phyloP scores from a whole-genome alignment of 2,329 filamentous ascomycete genomes.

The Alternaria ethzedia region DNA sequence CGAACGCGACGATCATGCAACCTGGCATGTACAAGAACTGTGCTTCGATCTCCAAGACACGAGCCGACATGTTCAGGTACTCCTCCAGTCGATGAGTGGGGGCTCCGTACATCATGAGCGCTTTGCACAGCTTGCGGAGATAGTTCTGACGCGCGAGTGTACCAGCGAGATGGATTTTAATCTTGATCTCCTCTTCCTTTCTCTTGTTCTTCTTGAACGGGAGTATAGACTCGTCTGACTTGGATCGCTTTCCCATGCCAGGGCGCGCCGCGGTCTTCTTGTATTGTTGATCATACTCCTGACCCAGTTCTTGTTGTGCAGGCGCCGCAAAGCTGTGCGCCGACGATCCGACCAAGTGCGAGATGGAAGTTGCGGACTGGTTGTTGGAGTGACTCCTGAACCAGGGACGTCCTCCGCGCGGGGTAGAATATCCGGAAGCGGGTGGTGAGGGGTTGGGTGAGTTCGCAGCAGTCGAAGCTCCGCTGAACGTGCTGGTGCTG shows the following conservation, averaged over 20 bases:
- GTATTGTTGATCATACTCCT: conserved; percentile 51
- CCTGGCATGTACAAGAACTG: conserved; percentile 91
- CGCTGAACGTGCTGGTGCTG: conserved; percentile 39
- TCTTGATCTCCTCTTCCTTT: conserved; percentile 60
- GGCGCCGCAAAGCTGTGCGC: conserved; percentile 51
- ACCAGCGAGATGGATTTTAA: conserved; percentile 67
- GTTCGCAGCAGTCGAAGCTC: conserved; percentile 44
- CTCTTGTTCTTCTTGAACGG: conserved; percentile 45
- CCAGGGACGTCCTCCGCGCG: conserved; percentile 46
- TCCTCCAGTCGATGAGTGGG: conserved; percentile 91
- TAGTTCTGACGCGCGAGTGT: conserved; percentile 83
- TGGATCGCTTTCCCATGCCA: conserved; percentile 45
- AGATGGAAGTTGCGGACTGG: conserved; percentile 51
- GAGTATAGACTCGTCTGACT: conserved; percentile 48
- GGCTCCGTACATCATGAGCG: conserved; percentile 87
- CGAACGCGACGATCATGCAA: conserved; percentile 94
- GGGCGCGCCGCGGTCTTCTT: conserved; percentile 43
- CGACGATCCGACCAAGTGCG: conserved; percentile 53
- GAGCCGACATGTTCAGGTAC: conserved; percentile 87
- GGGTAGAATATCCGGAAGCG: conserved; percentile 52
- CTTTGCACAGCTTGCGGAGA: conserved; percentile 81
- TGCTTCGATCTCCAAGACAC: conserved; percentile 86
- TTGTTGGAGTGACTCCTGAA: conserved; percentile 42
- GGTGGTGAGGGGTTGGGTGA: conserved; percentile 50
- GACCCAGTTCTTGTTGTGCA: conserved; percentile 49